These are phyloP conservation scores for Diaporthe sp. DNA, from an alignment of 2,329 filamentous ascomycete genomes.

Conservation along the genomic window DNA sequence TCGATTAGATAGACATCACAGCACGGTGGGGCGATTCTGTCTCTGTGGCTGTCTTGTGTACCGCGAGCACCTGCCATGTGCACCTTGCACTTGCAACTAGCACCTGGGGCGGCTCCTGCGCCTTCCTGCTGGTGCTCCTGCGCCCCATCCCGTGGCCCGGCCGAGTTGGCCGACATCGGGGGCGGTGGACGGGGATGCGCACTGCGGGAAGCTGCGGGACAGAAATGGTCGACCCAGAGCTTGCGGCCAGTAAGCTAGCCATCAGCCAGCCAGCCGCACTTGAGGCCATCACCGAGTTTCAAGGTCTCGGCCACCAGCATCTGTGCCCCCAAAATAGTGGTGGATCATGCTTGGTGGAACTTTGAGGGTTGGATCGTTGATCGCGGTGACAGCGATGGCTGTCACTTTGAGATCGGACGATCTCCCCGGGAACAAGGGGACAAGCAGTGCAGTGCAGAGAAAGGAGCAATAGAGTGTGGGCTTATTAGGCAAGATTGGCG, in stretches of 20 bases:
- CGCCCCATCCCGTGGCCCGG: background rate
- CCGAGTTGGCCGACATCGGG: constrained; percentile 28
- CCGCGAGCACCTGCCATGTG: constrained; percentile 16
- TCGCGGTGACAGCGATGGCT: background rate
- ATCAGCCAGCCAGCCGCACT: constrained; percentile 8
- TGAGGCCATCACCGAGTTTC: constrained; percentile 21
- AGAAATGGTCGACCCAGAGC: background rate
- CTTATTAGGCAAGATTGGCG: constrained; percentile 3
- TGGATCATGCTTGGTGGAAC: constrained; percentile 11
- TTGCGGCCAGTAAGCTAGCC: background rate
- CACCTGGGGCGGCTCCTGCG: constrained; percentile 7
- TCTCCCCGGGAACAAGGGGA: background rate
- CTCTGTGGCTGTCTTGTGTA: constrained; percentile 8
- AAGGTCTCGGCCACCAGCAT: constrained; percentile 1
- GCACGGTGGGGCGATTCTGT: constrained; percentile 17
- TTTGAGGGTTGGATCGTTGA: background rate
- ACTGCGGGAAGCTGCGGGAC: constrained; percentile 3
- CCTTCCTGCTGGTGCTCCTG: background rate
- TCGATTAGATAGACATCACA: constrained; percentile 16
- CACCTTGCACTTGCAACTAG: background rate
- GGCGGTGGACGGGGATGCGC: constrained; percentile 10
- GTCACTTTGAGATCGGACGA: constrained; percentile 18
- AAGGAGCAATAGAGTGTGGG: constrained; percentile 22
- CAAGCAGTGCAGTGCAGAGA: background rate
- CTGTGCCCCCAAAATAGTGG: constrained; percentile 6